These are phyloP conservation scores for Microdochium bolleyi DNA, from an alignment of 2,329 filamentous ascomycete species.

Conservation along the genomic window DNA sequence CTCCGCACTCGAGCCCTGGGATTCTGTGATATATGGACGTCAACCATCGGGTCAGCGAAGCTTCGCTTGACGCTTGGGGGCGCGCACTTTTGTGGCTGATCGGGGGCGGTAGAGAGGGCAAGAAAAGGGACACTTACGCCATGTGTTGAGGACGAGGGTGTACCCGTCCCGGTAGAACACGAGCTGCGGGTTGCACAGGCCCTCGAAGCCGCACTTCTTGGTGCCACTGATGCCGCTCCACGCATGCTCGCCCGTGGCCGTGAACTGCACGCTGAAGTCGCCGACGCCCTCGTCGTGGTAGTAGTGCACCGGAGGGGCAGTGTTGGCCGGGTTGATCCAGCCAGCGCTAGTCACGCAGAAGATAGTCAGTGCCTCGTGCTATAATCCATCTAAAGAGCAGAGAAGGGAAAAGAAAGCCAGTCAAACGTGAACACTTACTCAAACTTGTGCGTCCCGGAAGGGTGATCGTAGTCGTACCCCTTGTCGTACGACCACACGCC, in stretches of 20 bases:
- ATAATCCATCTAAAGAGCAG: not conserved
- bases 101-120: not conserved
- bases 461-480: not conserved
- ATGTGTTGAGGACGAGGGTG: not conserved
- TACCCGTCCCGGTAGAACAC: not conserved
- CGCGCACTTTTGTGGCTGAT: not conserved
- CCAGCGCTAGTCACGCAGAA: not conserved
- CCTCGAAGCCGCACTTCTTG: not conserved
- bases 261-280: not conserved
- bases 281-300: not conserved
- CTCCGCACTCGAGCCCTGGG: not conserved
- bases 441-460: not conserved
- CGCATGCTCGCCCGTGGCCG: not conserved
- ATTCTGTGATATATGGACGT: not conserved
- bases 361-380: not conserved
- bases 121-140: not conserved
- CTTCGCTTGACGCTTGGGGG: not conserved
- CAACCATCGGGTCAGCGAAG: not conserved
- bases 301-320: not conserved
- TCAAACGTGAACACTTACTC: too few relatives aligned
- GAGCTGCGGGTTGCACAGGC: not conserved
- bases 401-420: too few relatives aligned
- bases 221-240: not conserved
- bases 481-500: not conserved
- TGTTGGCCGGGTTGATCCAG: not conserved